These are phyloP conservation scores for Arxiozyma telluris DNA, from an alignment of 1,139 yeast genomes.

Conservation along the genomic window DNA sequence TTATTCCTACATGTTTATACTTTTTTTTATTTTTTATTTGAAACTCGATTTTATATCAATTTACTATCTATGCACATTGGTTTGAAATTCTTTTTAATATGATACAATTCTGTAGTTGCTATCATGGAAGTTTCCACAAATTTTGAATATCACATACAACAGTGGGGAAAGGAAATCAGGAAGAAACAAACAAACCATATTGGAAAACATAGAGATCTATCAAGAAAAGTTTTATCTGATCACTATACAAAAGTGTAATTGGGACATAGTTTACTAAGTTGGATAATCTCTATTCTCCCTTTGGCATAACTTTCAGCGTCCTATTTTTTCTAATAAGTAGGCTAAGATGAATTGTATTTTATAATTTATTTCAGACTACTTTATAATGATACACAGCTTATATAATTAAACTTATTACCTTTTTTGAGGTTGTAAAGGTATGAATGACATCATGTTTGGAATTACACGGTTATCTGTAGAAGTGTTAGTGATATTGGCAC, in stretches of 20 bases:
- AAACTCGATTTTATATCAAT: too few relatives aligned
- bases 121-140: background rate
- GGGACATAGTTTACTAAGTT: background rate
- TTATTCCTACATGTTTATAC: too few relatives aligned
- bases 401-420: slow-evolving; percentile 4
- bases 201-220: background rate
- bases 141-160: too few relatives aligned
- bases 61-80: background rate
- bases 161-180: background rate
- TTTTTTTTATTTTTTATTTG: too few relatives aligned
- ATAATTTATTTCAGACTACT: background rate
- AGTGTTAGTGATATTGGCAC: background rate
- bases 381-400: background rate
- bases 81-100: too few relatives aligned
- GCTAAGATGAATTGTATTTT: too few relatives aligned
- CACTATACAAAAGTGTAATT: too few relatives aligned
- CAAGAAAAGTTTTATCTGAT: too few relatives aligned
- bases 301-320: too few relatives aligned
- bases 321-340: too few relatives aligned
- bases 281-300: background rate
- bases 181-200: too few relatives aligned
- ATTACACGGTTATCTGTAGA: background rate
- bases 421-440: slow-evolving; percentile 24
- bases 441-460: slow-evolving; percentile 11
- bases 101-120: too few relatives aligned